Base-by-base conservation (phyloP, 2,329 filamentous ascomycete species). In the Penicillium decumbens region DNA sequence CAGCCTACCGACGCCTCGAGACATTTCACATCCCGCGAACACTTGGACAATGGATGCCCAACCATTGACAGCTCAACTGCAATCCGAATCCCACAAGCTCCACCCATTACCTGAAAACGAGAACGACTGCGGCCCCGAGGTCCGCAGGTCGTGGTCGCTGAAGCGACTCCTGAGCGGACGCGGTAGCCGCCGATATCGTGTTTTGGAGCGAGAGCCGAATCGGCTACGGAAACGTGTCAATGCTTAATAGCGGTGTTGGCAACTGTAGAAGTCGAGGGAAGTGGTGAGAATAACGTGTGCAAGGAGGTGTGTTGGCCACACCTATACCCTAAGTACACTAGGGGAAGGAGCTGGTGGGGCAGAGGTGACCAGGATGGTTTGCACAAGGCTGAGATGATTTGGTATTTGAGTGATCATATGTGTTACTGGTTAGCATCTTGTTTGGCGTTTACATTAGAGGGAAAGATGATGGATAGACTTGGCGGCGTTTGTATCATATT, bases 151-250 rank as follows among this genome's bases (percentile, higher is more conserved):
- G 10, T 58, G 59, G 58, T 61, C 58, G 6, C 40, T 61, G 29
- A 53, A 55, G 27, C 50, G 58, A 40, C 50, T 61, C 15, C 53
- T 61, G n/a, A 28, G 27, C 27, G 56, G 56, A 41, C 58, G 54
- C n/a, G 39, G 52, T 18, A 59, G 53, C 40, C 53, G 56, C 37
- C 45, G 50, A 30, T 61, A 61, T 53, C 47, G 45, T 18, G 53
- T 61, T 4, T 29, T 61, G 30, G 59, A 61, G 25, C 53, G 59
- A 20, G 56, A 61, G 43, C 56, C 59, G 29, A 61, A 61, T 56
- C 56, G 59, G 23, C 24, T 61, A 43, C 43, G 56, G 38, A 61
- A 61, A 57, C 58, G 59, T 48, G 49, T 53, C 46, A 53, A 47
- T 44, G 25, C 44, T 24, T 56, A 40, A 60, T 20, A 37, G 15